These are phyloP conservation scores for Podila horticola DNA, from an alignment of 192 early-diverging fungal genomes.

Conservation along the genomic window DNA sequence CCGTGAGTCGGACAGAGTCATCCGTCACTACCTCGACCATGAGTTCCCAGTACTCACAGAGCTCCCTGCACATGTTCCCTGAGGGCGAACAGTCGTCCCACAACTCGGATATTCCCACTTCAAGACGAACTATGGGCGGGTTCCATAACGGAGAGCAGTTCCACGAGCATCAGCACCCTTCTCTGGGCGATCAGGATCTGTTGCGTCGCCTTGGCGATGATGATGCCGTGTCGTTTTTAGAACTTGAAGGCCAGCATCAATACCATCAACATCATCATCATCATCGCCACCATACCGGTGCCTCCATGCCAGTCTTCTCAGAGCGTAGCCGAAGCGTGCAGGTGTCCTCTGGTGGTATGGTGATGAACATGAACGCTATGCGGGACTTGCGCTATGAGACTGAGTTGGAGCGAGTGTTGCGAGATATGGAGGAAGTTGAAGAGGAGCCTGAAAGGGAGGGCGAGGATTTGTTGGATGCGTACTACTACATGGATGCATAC, in stretches of 20 bases:
- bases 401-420: conserved; percentile 14
- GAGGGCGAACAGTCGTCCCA: neutral
- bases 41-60: neutral
- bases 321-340: no score
- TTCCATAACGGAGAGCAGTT: neutral
- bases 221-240: conserved; percentile 23
- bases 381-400: conserved; percentile 3
- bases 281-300: neutral
- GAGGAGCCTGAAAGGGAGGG: conserved; percentile 35
- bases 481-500: conserved; percentile 47
- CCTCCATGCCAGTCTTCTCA: neutral
- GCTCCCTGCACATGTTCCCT: neutral
- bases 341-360: neutral
- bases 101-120: neutral
- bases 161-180: neutral
- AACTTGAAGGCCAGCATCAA: conserved; percentile 8
- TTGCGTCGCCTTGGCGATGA: conserved; percentile 10
- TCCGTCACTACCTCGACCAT: neutral
- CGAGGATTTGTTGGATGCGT: conserved; percentile 35
- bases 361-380: neutral
- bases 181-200: neutral
- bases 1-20: neutral
- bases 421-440: conserved; percentile 21
- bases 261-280: conserved; percentile 3
- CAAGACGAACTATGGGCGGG: neutral